Percentiles rank a stretch among this genome's conserved stretches.
phyloP scores from a whole-genome alignment of 2,329 filamentous ascomycete genomes.

The Ophiobolus disseminans region DNA sequence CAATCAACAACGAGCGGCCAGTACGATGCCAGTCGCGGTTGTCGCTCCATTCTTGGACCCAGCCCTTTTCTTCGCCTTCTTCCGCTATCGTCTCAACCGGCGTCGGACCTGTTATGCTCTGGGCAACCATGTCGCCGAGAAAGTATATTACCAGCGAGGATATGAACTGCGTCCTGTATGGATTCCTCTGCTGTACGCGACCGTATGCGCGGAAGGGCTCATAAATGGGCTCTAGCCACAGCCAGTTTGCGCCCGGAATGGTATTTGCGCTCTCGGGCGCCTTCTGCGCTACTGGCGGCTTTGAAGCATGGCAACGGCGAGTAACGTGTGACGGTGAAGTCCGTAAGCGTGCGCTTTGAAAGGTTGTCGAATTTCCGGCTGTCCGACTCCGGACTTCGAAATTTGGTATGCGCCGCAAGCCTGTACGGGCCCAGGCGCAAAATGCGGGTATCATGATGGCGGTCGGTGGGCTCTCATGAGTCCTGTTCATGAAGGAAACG shows the following conservation, averaged over 20 bases:
- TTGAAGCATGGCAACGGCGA: constrained; percentile 27
- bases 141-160: constrained; percentile 81
- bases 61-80: constrained; percentile 37
- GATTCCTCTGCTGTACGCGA: constrained; percentile 72
- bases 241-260: constrained; percentile 54
- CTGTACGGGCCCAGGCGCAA: constrained; percentile 35
- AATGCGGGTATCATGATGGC: constrained; percentile 39
- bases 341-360: constrained; percentile 14
- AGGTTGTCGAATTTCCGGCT: constrained; percentile 6
- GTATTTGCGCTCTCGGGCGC: constrained; percentile 28
- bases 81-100: constrained; percentile 16
- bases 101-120: constrained; percentile 61
- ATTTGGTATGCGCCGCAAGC: constrained; percentile 32
- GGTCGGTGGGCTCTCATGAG: constrained; percentile 17
- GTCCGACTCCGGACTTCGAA: constrained; percentile 13
- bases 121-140: constrained; percentile 77
- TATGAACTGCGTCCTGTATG: constrained; percentile 79
- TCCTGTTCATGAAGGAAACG: constrained; percentile 1
- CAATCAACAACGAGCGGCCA: constrained; percentile 74
- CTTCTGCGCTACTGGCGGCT: constrained; percentile 26
- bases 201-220: constrained; percentile 66
- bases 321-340: constrained; percentile 17
- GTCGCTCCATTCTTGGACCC: constrained; percentile 52
- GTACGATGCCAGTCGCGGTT: constrained; percentile 63
- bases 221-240: constrained; percentile 56